These are phyloP conservation scores for Elsinoe arachidis DNA, from an alignment of 2,329 filamentous ascomycete species.

Conservation along the genomic window DNA sequence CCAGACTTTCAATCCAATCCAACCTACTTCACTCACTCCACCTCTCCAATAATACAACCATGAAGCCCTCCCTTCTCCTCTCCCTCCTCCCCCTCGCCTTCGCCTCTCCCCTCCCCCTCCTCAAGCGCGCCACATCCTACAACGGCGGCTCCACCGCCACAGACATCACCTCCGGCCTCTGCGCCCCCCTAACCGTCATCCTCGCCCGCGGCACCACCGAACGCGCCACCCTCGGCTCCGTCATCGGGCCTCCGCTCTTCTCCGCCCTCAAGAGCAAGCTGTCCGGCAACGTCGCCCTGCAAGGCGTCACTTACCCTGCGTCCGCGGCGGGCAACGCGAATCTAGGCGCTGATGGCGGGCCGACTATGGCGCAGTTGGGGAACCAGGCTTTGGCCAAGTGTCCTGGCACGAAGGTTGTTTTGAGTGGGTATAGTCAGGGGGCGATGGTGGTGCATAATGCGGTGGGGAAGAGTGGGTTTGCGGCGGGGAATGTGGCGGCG, in stretches of 20 bases:
- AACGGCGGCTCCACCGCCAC: slow-evolving; percentile 14
- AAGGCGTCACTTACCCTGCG: slow-evolving; percentile 15
- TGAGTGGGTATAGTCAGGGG: slow-evolving; percentile 13
- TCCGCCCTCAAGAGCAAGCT: slow-evolving; percentile 15
- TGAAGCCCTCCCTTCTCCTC: neutral
- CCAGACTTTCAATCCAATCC: neutral
- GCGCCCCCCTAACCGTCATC: slow-evolving; percentile 43
- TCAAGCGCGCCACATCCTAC: slow-evolving; percentile 1
- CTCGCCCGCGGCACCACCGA: slow-evolving; percentile 51
- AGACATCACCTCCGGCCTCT: slow-evolving; percentile 22
- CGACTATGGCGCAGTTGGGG: slow-evolving; percentile 13
- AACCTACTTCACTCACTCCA: neutral
- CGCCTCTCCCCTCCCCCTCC: neutral
- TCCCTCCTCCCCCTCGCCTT: slow-evolving; percentile 1
- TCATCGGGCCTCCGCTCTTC: slow-evolving; percentile 17
- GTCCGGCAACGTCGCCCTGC: slow-evolving; percentile 9
- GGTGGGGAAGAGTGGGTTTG: neutral
- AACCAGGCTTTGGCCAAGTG: slow-evolving; percentile 13
- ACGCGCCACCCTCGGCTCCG: slow-evolving; percentile 37
- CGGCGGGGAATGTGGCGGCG: neutral
- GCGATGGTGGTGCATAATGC: slow-evolving; percentile 13
- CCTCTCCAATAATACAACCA: neutral
- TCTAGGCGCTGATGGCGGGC: slow-evolving; percentile 12
- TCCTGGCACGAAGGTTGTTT: slow-evolving; percentile 14
- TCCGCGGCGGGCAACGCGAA: slow-evolving; percentile 5